phyloP scores from a whole-genome alignment of 768 basidiomycete species.

The Leucosporidium scottii region DNA sequence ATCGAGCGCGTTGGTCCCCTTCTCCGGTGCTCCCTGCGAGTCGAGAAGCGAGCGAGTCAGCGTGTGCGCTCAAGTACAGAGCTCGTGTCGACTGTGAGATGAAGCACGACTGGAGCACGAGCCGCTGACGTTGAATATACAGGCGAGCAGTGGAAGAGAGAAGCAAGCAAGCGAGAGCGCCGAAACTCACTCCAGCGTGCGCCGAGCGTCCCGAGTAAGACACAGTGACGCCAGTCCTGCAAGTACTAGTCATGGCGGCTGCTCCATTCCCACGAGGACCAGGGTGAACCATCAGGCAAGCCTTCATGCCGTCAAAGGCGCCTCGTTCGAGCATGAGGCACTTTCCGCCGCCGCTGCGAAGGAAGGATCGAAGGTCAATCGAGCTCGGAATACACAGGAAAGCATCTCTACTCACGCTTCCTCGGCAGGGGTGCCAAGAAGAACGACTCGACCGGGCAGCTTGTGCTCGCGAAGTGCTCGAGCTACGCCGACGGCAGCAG shows the following conservation, averaged over 20 bases:
- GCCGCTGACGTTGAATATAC: too few relatives aligned
- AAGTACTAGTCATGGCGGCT: background rate
- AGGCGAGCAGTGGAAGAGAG: background rate
- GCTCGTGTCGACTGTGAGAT: too few relatives aligned
- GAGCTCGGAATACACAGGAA: too few relatives aligned
- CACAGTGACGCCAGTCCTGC: background rate
- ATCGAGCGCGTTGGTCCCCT: constrained; percentile 78
- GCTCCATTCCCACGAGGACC: constrained; percentile 46
- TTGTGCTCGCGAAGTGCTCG: constrained; percentile 15
- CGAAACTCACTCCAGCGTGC: constrained; percentile 4
- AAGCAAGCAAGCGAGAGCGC: background rate
- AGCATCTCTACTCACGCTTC: constrained; percentile 50
- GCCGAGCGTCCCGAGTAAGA: background rate
- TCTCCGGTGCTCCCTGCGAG: constrained; percentile 54
- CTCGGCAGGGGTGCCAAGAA: constrained; percentile 32
- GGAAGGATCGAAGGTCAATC: too few relatives aligned
- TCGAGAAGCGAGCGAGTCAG: background rate
- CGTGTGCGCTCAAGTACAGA: background rate
- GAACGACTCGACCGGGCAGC: constrained; percentile 29
- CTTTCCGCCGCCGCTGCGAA: constrained; percentile 53
- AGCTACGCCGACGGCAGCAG: constrained; percentile 11
- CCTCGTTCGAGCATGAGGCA: constrained; percentile 59
- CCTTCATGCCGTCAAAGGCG: constrained; percentile 63
- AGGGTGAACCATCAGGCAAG: constrained; percentile 77
- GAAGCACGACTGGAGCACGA: too few relatives aligned